Evolutionary conservation across 305 asterid species (phyloP), one percentile per base, ranked within the genome.

Genomic region (Nicotiana rustica): DNA sequence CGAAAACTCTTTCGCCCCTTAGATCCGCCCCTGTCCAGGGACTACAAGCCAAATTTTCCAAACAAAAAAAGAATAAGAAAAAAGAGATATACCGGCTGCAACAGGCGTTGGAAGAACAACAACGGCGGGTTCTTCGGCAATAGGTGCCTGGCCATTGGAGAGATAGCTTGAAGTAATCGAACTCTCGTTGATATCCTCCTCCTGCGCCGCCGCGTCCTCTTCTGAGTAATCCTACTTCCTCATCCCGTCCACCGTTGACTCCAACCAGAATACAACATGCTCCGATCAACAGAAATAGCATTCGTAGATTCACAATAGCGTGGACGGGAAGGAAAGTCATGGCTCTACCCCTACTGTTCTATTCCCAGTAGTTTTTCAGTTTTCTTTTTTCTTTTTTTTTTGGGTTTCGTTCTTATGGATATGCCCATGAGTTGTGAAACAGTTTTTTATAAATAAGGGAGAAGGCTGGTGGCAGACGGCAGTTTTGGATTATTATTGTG

Each of bases 21-120:
- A 25, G 25, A 25, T 25, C 25, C 25, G 25, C 25, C 25, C 25
- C 25, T 25, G 25, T 25, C 25, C 25, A 25, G 25, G 25, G 25
- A 25, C 25, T 25, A 25, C 25, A 25, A 25, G 31, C 49, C 2
- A 41, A 41, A 41, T 7, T 41, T 41, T 33, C 49, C 49, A 8
- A 7, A 41, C 35, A 38, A 3, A 35, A 10, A 19, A 62, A 49
- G 57, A 12, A 13, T 12, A 12, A 52, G 17, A 64, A 12, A 12
- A 4, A 31, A 10, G 67, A 64, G 57, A 82, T 67, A 47, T 91
- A 94, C 98, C 94, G 91, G 19, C 13, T 44, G 65, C 98, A 94
- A 83, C 98, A 94, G 82, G 90, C 97, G 85, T 93, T 94, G 55
- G 93, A 64, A 82, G 95, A 47, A 66, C 98, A 94, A 67, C 98